Conservation (phyloP, 352 stramenopile species). For the Phytophthora sp. region DNA sequence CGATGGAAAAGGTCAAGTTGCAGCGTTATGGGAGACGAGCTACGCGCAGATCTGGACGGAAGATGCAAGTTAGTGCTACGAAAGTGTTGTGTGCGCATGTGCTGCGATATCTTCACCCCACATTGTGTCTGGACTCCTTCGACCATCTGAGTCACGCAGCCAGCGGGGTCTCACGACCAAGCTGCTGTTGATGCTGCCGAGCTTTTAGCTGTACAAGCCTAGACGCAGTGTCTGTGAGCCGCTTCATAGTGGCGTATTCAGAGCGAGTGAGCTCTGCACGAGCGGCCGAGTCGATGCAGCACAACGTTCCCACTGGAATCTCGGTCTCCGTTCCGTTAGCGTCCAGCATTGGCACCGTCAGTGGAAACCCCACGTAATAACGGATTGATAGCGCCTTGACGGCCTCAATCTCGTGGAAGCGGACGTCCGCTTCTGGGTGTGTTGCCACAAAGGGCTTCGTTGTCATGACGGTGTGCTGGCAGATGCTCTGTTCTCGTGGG, state of each 20-base stretch:
- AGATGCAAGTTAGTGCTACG: too few relatives aligned
- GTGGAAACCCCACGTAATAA: constrained; percentile 47
- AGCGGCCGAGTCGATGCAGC: constrained; percentile 37
- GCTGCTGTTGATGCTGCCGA: constrained; percentile 16
- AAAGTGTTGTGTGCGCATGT: neutral
- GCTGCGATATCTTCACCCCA: too few relatives aligned
- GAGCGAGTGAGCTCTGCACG: constrained; percentile 35
- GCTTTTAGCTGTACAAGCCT: constrained; percentile 39
- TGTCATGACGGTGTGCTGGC: constrained; percentile 42
- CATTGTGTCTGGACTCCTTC: neutral
- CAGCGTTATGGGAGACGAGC: too few relatives aligned
- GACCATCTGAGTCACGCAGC: neutral
- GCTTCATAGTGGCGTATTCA: constrained; percentile 46
- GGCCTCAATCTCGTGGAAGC: constrained; percentile 33
- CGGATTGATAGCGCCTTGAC: constrained; percentile 26
- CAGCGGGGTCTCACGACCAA: neutral
- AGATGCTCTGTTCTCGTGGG: constrained; percentile 41
- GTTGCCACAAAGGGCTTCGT: constrained; percentile 32
- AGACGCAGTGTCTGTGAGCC: constrained; percentile 32
- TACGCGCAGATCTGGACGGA: too few relatives aligned
- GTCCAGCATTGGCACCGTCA: constrained; percentile 18
- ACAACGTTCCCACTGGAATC: constrained; percentile 45
- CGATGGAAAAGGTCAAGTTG: too few relatives aligned
- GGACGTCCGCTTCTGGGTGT: constrained; percentile 42
- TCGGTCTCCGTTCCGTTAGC: constrained; percentile 5